These are phyloP conservation scores for Protomyces lactucae-debilis DNA, from an alignment of 1,139 yeast genomes.

Conservation along the genomic window DNA sequence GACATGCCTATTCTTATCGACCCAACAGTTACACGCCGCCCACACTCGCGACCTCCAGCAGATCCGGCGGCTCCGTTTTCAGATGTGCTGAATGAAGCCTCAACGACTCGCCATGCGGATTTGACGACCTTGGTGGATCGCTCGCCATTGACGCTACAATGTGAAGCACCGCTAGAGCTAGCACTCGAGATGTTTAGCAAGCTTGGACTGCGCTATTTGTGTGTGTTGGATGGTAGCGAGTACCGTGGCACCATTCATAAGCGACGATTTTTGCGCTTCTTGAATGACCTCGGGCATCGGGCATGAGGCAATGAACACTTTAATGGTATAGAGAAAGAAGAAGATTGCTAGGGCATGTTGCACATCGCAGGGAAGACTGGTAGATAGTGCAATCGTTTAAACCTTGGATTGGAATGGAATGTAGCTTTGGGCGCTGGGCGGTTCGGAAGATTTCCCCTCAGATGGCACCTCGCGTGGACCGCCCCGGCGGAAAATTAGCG, in stretches of 20 bases:
- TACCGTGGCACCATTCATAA: conserved; percentile 21
- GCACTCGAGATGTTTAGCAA: conserved; percentile 29
- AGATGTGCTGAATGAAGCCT: background rate
- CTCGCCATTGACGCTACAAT: conserved; percentile 27
- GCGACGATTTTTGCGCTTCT: conserved; percentile 6
- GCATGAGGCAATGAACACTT: background rate
- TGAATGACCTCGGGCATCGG: conserved; percentile 1
- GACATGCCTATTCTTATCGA: background rate
- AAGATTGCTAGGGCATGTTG: no score
- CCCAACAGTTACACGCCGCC: background rate
- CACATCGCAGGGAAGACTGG: no score
- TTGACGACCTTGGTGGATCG: conserved; percentile 5
- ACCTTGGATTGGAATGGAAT: no score
- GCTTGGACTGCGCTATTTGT: conserved; percentile 26
- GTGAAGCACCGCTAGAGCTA: conserved; percentile 27
- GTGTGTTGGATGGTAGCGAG: conserved; percentile 20
- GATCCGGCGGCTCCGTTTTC: background rate
- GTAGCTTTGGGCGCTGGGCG: no score
- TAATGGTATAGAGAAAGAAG: no score
- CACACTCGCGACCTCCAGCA: background rate
- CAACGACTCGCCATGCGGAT: background rate
- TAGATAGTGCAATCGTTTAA: no score
- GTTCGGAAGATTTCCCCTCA: no score
- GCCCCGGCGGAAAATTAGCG: no score
- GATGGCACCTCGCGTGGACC: no score